phyloP scores from a whole-genome alignment of 1,284 basidiomycete species.

The Coniferiporia sulphurascens region DNA sequence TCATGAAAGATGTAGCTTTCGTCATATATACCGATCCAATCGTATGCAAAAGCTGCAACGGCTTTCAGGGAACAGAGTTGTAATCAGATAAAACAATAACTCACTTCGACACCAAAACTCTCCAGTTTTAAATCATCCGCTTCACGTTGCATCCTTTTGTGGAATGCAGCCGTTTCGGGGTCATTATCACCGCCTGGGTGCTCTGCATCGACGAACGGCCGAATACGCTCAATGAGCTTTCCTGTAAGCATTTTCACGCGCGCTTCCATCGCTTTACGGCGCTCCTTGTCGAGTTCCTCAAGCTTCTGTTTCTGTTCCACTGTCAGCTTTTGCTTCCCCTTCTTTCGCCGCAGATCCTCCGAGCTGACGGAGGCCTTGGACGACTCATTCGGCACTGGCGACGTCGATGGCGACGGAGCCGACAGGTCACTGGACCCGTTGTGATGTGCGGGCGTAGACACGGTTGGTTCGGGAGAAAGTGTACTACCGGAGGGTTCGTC shows the following conservation, averaged over 20 bases:
- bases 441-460: slow-evolving; percentile 9
- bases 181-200: slow-evolving; percentile 85
- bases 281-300: slow-evolving; percentile 73
- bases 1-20: slow-evolving; percentile 91
- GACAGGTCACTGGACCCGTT: slow-evolving; percentile 19
- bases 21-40: slow-evolving; percentile 90
- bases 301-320: slow-evolving; percentile 84
- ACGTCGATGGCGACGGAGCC: slow-evolving; percentile 25
- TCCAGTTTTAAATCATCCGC: slow-evolving; percentile 97
- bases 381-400: slow-evolving; percentile 25
- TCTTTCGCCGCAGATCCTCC: slow-evolving; percentile 28
- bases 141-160: slow-evolving; percentile 76
- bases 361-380: slow-evolving; percentile 24
- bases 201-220: slow-evolving; percentile 87
- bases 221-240: slow-evolving; percentile 79
- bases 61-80: slow-evolving; percentile 13
- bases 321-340: slow-evolving; percentile 62
- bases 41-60: slow-evolving; percentile 65
- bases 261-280: slow-evolving; percentile 74
- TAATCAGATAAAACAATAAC: slow-evolving; percentile 18
- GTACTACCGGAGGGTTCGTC: neutral
- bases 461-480: neutral
- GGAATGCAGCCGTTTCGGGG: slow-evolving; percentile 75
- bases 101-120: slow-evolving; percentile 94
- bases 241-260: slow-evolving; percentile 67